Conservation (phyloP, 306 rosid species). For the Castanea sativa region DNA sequence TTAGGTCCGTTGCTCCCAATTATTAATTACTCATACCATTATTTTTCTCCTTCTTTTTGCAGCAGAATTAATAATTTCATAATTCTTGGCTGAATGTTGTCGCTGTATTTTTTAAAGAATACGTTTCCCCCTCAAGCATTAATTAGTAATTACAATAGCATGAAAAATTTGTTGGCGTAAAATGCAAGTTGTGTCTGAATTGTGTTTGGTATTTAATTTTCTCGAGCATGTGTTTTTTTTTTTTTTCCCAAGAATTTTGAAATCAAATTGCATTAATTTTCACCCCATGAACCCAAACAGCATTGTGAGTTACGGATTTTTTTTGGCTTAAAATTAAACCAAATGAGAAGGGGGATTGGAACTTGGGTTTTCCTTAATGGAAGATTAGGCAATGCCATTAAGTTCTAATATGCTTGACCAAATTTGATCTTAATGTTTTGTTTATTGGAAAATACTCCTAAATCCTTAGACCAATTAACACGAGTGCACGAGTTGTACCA, state of each 20-base stretch:
- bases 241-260: not conserved
- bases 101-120: not conserved
- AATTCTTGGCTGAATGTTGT: conserved; percentile 5
- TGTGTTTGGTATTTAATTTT: not conserved
- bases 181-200: conserved; percentile 4
- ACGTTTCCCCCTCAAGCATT: not conserved
- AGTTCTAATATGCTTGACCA: too few relatives aligned
- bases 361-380: too few relatives aligned
- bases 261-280: too few relatives aligned
- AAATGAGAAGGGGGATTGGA: too few relatives aligned
- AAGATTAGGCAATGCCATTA: too few relatives aligned
- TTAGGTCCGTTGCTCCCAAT: conserved; percentile 22
- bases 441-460: not conserved
- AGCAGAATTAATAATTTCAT: conserved; percentile 3
- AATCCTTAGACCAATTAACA: not conserved
- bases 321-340: too few relatives aligned
- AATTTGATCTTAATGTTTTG: too few relatives aligned
- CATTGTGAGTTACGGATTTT: too few relatives aligned
- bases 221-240: not conserved
- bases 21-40: conserved; percentile 6
- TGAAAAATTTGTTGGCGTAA: not conserved
- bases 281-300: too few relatives aligned
- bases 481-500: not conserved
- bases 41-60: not conserved
- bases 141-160: conserved; percentile 1